Evolutionary conservation across 257 asterid species (phyloP).

Genomic region (Nicotiana paniculata): DNA sequence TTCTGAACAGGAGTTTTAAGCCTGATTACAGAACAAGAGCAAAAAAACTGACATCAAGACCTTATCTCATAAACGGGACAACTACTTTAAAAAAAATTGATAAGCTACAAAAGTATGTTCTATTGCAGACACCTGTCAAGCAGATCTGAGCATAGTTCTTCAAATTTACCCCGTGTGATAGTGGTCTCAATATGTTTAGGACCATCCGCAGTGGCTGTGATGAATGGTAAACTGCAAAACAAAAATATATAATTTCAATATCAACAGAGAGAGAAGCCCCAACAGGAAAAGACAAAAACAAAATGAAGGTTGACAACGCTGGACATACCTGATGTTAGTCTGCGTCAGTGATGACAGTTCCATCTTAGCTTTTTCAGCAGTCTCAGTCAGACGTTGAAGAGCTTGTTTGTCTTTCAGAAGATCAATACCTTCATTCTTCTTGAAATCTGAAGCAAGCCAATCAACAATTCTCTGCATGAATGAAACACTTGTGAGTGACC

Average conservation of each 20-base stretch:
- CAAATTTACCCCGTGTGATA: slow-evolving; percentile 87
- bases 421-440: slow-evolving; percentile 85
- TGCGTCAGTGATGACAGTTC: slow-evolving; percentile 90
- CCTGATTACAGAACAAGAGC: slow-evolving; percentile 25
- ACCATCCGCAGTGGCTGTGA: slow-evolving; percentile 98
- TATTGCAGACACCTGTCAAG: slow-evolving; percentile 65
- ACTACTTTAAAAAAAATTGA: not conserved
- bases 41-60: not conserved
- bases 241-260: not conserved
- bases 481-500: not conserved
- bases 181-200: slow-evolving; percentile 96
- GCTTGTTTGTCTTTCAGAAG: slow-evolving; percentile 97
- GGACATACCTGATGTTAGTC: slow-evolving; percentile 67
- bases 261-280: not conserved
- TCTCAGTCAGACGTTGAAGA: slow-evolving; percentile 94
- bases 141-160: slow-evolving; percentile 87
- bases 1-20: slow-evolving; percentile 90
- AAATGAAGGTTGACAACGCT: not conserved
- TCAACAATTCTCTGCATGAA: slow-evolving; percentile 80
- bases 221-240: slow-evolving; percentile 79
- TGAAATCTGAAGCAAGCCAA: slow-evolving; percentile 81
- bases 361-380: slow-evolving; percentile 98
- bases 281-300: not conserved
- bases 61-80: not conserved
- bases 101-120: not conserved